Evolutionary conservation across 306 rosid species (phyloP), one percentile per base, ranked within the genome.

Genomic region (Cicer yamashitae): DNA sequence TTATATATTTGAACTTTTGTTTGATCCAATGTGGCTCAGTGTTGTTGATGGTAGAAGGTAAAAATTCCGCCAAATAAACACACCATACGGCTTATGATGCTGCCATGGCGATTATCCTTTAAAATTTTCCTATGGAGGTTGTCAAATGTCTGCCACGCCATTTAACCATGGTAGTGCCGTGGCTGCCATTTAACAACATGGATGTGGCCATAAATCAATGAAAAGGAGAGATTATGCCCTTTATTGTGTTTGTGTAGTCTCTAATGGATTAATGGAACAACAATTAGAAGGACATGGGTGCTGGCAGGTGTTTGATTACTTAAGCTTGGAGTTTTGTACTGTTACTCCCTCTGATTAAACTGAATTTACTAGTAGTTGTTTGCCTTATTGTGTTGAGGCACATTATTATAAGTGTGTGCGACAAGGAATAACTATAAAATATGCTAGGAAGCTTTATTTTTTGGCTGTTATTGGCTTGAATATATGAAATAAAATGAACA

Each of bases 1-100:
- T 53, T 66, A 61, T 45, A 18, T 54, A 39, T 53, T 82, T 77
- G 37, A 70, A 72, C 48, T 43, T 73, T 61, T 59, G 8, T 77
- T 48, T 46, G 62, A 69, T 56, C 52, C 64, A 58, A 67, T n/a
- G 47, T 25, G 71, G 61, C 17, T 30, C 34, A 30, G 5, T 30
- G 34, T 30, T 30, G 34, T 30, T 30, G 34, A 30, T 30, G 0
- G 34, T 30, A 30, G 34, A 30, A 30, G 34, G 34, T 3, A 30
- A 30, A 30, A 30, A 30, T 30, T 30, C 34, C 34, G 4, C 34
- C 34, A 30, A 30, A 30, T 30, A 30, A 30, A 30, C 34, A 30
- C 34, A 30, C 34, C 34, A 30, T 30, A 30, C 2, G 34, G 34
- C 34, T 30, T 30, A 30, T 30, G 34, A 30, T 30, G 34, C 34